These are phyloP conservation scores for Periconia sp. DNA, from an alignment of 2,329 filamentous ascomycete species.

Conservation along the genomic window DNA sequence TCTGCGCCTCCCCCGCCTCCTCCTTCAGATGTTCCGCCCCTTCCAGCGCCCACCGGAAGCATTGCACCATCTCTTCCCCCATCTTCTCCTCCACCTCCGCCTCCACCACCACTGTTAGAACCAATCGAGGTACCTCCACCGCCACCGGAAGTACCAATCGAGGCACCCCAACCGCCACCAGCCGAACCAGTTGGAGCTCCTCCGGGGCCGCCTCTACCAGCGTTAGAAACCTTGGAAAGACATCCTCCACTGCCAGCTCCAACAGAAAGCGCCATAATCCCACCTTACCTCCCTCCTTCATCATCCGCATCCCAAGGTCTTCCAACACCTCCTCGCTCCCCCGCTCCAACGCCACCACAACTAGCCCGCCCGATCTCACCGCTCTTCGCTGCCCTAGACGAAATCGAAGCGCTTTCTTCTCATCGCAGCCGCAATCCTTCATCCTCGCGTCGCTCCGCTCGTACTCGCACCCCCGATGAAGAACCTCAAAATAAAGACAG, in stretches of 20 bases:
- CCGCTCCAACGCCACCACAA: conserved; percentile 30
- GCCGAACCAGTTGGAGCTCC: too few species aligned
- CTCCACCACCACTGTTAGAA: conserved; percentile 1
- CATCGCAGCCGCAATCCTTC: conserved; percentile 33
- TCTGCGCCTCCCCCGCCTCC: conserved; percentile 3
- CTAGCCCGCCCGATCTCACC: conserved; percentile 36
- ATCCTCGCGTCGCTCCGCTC: conserved; percentile 34
- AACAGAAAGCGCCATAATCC: conserved; percentile 30
- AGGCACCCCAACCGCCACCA: too few species aligned
- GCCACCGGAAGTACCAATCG: not conserved
- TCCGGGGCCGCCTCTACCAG: too few species aligned
- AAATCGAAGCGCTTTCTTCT: conserved; percentile 39
- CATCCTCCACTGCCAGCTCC: conserved; percentile 9
- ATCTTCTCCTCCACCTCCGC: not conserved
- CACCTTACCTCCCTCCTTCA: conserved; percentile 19
- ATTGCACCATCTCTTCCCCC: conserved; percentile 3
- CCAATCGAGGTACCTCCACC: conserved; percentile 9
- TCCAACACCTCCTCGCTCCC: conserved; percentile 34
- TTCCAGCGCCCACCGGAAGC: conserved; percentile 19
- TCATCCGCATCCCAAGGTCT: conserved; percentile 20
- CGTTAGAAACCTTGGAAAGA: too few species aligned
- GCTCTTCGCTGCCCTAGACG: conserved; percentile 42
- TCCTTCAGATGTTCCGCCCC: conserved; percentile 4
- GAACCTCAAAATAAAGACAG: conserved; percentile 26
- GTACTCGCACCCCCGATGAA: conserved; percentile 17